Base-by-base conservation (phyloP, 768 basidiomycete species). In the Calocybe gangraenosa region DNA sequence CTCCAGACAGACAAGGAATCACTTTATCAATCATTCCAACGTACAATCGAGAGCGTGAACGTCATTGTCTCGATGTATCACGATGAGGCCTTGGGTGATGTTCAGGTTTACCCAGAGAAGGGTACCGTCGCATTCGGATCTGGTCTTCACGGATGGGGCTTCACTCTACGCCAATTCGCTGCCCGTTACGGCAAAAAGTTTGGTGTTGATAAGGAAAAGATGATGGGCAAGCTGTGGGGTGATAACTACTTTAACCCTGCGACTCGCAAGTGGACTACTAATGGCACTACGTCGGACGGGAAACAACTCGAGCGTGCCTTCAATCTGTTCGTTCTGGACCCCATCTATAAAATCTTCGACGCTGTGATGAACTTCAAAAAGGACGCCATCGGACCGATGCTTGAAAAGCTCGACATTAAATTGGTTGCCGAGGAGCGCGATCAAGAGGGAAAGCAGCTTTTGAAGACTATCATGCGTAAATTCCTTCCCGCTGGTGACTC, bases 291-390 rank as follows among this genome's bases (percentile, higher is more conserved):
- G 53, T 79, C 82, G 44, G 86, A 93, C 57, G 92, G 92, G 60
- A 94, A 93, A 64, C 68, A 66, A n/a, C 86, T 97, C 45, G 96
- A 98, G 63, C 94, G 96, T 70, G 93, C 95, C 46, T 99, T 99
- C 82, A 97, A 93, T 74, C 72, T 76, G 76, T 98, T 99, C 71
- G 92, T 98, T 47, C 88, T 98, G 56, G 96, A 99, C 70, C 96
- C 96, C 51, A 98, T 99, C 73, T 99, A 89, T 85, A 91, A 82
- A 69, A 83, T 99, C 60, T 99, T 99, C 73, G 93, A 95, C 57
- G 85, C 87, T 57, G 89, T 96, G 68, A 97, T 97, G 93, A 95
- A 98, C 79, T 94, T 87, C 81, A 95, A 98, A 77, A 98, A 95
- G 79, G 94, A 95, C 37, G 68, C 77, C 48, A 79, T 91, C 53